Evolutionary conservation across 1,284 basidiomycete genomes (phyloP).

Genomic region (Trametes polyzona): DNA sequence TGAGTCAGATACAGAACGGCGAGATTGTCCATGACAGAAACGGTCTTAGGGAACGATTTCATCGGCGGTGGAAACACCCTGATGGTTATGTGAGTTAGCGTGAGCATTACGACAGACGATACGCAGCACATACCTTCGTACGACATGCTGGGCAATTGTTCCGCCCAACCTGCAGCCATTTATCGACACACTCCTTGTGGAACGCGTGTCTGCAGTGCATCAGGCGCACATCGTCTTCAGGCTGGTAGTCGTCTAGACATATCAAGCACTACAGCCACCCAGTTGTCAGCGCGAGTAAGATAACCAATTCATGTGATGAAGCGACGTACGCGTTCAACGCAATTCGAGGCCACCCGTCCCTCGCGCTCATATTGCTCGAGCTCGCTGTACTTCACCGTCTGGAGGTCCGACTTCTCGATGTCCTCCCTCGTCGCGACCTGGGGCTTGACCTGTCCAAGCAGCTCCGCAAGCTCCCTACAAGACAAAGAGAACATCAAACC

Average conservation of each 20-base stretch:
- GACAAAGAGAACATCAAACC: no score
- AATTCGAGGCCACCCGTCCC: constrained; percentile 74
- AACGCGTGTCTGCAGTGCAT: constrained; percentile 85
- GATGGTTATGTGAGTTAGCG: background rate
- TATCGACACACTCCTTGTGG: constrained; percentile 86
- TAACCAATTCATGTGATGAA: background rate
- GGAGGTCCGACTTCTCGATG: constrained; percentile 79
- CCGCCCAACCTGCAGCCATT: constrained; percentile 82
- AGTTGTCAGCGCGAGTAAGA: constrained; percentile 15
- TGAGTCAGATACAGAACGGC: background rate
- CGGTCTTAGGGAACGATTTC: constrained; percentile 5
- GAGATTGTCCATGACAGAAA: constrained; percentile 7
- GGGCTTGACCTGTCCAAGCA: constrained; percentile 78
- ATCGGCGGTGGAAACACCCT: constrained; percentile 32
- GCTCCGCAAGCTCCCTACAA: constrained; percentile 72
- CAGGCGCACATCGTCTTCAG: constrained; percentile 76
- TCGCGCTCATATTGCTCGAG: constrained; percentile 58
- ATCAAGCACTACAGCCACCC: constrained; percentile 77
- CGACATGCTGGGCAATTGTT: constrained; percentile 94
- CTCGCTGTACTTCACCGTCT: constrained; percentile 63
- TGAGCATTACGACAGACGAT: background rate
- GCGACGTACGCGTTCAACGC: constrained; percentile 69
- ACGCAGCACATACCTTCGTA: constrained; percentile 52
- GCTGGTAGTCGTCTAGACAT: constrained; percentile 81
- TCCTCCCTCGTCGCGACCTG: constrained; percentile 81